phyloP scores from a whole-genome alignment of 2,329 filamentous ascomycete genomes.

The Teratosphaeria destructans region DNA sequence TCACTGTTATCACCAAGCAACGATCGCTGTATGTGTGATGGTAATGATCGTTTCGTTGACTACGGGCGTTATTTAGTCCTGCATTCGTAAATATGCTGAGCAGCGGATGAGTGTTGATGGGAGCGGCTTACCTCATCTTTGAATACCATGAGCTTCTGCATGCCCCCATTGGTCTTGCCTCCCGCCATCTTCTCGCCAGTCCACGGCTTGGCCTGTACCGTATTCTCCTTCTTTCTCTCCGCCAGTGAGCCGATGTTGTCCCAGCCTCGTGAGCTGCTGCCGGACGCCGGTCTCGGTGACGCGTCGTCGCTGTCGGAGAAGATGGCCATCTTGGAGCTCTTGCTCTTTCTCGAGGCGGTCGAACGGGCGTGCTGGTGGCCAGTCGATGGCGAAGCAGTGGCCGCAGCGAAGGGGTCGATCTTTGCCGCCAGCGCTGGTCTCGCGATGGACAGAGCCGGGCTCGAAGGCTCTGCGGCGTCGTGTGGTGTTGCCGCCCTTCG shows the following conservation, averaged over 20 bases:
- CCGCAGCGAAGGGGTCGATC: constrained; percentile 61
- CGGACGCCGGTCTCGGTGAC: constrained; percentile 43
- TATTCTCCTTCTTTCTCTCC: constrained; percentile 91
- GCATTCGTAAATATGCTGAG: constrained; percentile 68
- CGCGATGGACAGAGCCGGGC: constrained; percentile 74
- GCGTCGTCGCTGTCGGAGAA: constrained; percentile 61
- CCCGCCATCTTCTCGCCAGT: constrained; percentile 81
- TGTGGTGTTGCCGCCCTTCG: constrained; percentile 59
- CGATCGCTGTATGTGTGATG: constrained; percentile 5
- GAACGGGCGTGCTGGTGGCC: constrained; percentile 50
- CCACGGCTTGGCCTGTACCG: constrained; percentile 78
- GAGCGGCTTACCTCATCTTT: constrained; percentile 76
- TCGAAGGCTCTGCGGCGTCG: constrained; percentile 57
- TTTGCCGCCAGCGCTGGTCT: constrained; percentile 78
- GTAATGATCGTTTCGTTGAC: constrained; percentile 1
- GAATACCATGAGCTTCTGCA: constrained; percentile 82
- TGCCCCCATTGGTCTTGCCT: constrained; percentile 67
- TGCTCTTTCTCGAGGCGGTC: constrained; percentile 47
- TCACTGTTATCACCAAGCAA: constrained; percentile 31
- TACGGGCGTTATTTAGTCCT: constrained; percentile 70
- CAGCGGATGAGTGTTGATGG: constrained; percentile 9
- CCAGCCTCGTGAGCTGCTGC: constrained; percentile 64
- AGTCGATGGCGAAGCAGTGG: constrained; percentile 45
- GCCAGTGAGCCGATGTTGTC: constrained; percentile 79
- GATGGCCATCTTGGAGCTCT: constrained; percentile 75